Percentiles rank a stretch among this genome's conserved stretches.
phyloP scores from a whole-genome alignment of 495 filamentous ascomycete species.

The Xylaria palmicola region DNA sequence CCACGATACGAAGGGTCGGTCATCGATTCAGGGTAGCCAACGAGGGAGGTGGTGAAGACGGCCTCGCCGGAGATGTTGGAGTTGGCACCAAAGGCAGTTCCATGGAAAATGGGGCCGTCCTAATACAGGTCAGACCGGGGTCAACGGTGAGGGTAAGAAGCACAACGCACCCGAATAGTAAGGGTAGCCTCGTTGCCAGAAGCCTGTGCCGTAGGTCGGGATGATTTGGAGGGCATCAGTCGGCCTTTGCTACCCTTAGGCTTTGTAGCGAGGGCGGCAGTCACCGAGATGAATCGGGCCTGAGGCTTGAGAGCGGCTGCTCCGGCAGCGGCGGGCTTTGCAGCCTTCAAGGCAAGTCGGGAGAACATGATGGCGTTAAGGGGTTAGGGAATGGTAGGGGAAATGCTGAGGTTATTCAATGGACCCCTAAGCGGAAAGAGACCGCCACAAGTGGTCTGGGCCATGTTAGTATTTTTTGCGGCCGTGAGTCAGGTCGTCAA shows the following conservation, averaged over 20 bases:
- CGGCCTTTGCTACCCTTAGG: slow-evolving; percentile 62
- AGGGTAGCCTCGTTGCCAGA: slow-evolving; percentile 80
- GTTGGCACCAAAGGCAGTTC: slow-evolving; percentile 89
- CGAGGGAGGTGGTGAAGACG: slow-evolving; percentile 90
- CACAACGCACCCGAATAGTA: slow-evolving; percentile 73
- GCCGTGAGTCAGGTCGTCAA: slow-evolving; percentile 44
- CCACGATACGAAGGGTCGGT: slow-evolving; percentile 98
- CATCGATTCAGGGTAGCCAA: slow-evolving; percentile 96
- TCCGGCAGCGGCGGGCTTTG: slow-evolving; percentile 42
- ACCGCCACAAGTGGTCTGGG: slow-evolving; percentile 97
- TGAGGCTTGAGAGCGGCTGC: slow-evolving; percentile 35
- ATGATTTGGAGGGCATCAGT: slow-evolving; percentile 44
- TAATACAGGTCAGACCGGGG: slow-evolving; percentile 22
- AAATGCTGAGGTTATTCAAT: slow-evolving; percentile 31
- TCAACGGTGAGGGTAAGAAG: not conserved
- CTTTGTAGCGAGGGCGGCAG: slow-evolving; percentile 37
- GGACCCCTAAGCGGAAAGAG: slow-evolving; percentile 50
- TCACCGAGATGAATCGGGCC: slow-evolving; percentile 55
- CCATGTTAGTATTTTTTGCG: slow-evolving; percentile 36
- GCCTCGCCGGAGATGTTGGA: slow-evolving; percentile 91
- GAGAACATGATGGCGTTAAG: slow-evolving; percentile 61
- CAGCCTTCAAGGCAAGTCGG: slow-evolving; percentile 58
- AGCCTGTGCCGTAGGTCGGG: slow-evolving; percentile 56
- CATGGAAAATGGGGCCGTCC: slow-evolving; percentile 90
- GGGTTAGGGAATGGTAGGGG: slow-evolving; percentile 3